Evolutionary conservation across 257 asterid species (phyloP), one percentile per base, ranked within the genome.

Genomic region (Fraxinus pennsylvanica): DNA sequence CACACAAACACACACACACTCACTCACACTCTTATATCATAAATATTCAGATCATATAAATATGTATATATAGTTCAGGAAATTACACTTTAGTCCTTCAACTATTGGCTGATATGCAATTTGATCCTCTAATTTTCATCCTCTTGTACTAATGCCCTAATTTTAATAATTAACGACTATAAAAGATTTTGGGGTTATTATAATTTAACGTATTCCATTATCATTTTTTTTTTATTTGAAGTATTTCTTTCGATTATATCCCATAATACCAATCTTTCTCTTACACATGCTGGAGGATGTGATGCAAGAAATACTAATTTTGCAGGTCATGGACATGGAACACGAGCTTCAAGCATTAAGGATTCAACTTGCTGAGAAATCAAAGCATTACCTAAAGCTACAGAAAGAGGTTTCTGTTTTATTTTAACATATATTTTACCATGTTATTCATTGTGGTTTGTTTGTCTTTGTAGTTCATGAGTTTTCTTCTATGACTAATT

Each of bases 261-360:
- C 69, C n/a, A 9, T 43, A 54, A 43, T 43, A 71, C 68, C 52
- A 22, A 73, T 80, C 27, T 21, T 72, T 66, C 30, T 76, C n/a
- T 57, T 12, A 25, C 71, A 33, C 68, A 21, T 36, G 25, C 47
- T n/a, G 67, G 21, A 63, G 30, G 29, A 10, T 50, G 78, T 41
- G 33, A 36, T 70, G 10, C 71, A 75, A 77, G 68, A 50, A 45
- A 65, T 8, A 68, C 74, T 36, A 69, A n/a, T 69, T 82, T 86
- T 47, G 43, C 91, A 94, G 98, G 97, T 94, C 74, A 91, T 92
- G 97, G 97, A 94, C 89, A 94, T 94, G 97, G 97, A 94, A 83
- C 97, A 90, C 67, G 98, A 94, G 82, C 97, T 94, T 82, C 92
- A 79, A 78, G 98, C 99, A 84, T 87, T 95, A 74, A 89, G 99